phyloP scores from a whole-genome alignment of 176 grass and related monocot genomes.

The Pontederia crassipes region DNA sequence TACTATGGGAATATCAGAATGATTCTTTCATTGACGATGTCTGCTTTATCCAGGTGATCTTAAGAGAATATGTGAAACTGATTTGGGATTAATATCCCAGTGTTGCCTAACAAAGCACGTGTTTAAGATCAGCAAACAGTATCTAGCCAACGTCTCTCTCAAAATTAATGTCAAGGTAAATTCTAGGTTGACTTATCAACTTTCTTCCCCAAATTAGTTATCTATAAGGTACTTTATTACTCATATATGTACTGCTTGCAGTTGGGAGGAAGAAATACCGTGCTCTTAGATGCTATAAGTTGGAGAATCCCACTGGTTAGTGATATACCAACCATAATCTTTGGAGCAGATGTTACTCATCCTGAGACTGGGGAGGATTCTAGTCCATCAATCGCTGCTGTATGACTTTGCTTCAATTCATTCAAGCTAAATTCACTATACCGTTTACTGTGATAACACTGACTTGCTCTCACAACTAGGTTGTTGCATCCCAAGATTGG shows the following conservation, averaged over 20 bases:
- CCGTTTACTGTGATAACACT: too few species aligned
- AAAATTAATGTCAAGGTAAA: constrained; percentile 99
- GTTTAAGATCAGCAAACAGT: constrained; percentile 99
- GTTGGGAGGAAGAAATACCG: constrained; percentile 99
- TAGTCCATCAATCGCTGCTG: constrained; percentile 94
- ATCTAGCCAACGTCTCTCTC: constrained; percentile 95
- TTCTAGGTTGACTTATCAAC: neutral
- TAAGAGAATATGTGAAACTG: constrained; percentile 97
- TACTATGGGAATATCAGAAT: neutral
- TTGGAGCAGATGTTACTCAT: constrained; percentile 98
- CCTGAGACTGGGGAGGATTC: constrained; percentile 99
- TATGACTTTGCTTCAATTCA: constrained; percentile 22
- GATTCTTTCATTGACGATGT: constrained; percentile 3
- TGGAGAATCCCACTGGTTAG: constrained; percentile 98
- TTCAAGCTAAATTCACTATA: too few species aligned
- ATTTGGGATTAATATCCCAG: constrained; percentile 95
- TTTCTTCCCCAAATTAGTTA: neutral
- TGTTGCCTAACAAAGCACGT: constrained; percentile 99
- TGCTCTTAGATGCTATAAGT: constrained; percentile 90
- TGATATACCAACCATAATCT: constrained; percentile 98
- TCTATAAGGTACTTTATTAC: neutral
- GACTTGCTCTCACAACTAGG: constrained; percentile 16
- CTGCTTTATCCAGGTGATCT: constrained; percentile 63
- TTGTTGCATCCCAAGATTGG: constrained; percentile 79
- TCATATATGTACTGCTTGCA: constrained; percentile 15